These are phyloP conservation scores for Hygrocybe coccinea DNA, from an alignment of 768 basidiomycete species.

Conservation along the genomic window DNA sequence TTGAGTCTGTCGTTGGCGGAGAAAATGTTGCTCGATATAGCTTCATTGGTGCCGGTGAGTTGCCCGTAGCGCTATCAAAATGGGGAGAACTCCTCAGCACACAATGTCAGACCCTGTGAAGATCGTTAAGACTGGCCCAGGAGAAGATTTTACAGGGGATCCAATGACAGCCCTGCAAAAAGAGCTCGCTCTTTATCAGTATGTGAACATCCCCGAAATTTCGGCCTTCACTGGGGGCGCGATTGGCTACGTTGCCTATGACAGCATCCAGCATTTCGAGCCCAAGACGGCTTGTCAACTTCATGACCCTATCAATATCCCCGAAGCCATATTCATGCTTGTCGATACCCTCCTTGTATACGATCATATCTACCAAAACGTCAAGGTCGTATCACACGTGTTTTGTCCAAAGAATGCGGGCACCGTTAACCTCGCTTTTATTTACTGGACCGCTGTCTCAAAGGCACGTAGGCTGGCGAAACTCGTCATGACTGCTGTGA, in stretches of 20 bases:
- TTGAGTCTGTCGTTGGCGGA: conserved; percentile 88
- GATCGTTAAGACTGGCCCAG: conserved; percentile 82
- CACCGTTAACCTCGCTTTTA: conserved; percentile 65
- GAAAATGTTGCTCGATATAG: conserved; percentile 91
- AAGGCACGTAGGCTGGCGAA: conserved; percentile 82
- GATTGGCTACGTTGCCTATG: conserved; percentile 95
- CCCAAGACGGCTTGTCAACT: conserved; percentile 80
- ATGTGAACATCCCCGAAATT: conserved; percentile 86
- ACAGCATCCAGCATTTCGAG: conserved; percentile 95
- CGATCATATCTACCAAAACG: conserved; percentile 91
- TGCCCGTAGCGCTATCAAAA: background rate
- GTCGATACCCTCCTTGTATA: conserved; percentile 93
- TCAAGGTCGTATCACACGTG: conserved; percentile 96
- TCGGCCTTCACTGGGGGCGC: conserved; percentile 96
- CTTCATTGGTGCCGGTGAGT: conserved; percentile 89
- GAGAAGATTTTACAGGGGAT: conserved; percentile 79
- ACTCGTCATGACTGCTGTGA: conserved; percentile 45
- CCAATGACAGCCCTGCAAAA: conserved; percentile 80
- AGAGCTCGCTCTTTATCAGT: conserved; percentile 81
- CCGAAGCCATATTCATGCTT: conserved; percentile 96
- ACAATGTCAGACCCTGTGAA: conserved; percentile 77
- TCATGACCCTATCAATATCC: conserved; percentile 77
- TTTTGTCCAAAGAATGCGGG: conserved; percentile 72
- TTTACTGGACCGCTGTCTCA: conserved; percentile 82
- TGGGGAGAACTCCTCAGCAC: background rate